Conservation (phyloP, 176 grass and related monocot species). For the Eleusine coracana region DNA sequence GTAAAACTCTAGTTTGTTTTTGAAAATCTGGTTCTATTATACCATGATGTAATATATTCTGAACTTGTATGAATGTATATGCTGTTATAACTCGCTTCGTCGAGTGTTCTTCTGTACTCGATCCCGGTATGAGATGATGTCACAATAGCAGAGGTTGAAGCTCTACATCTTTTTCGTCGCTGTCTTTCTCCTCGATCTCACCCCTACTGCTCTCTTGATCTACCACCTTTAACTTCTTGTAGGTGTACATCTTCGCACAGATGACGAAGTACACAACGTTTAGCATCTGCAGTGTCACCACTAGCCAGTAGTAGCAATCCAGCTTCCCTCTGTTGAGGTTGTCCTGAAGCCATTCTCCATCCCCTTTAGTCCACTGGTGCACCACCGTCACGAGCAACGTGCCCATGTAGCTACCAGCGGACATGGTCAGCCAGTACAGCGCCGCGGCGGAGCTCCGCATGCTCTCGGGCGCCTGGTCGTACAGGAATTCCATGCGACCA, state of each 20-base stretch:
- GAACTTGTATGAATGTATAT: too few relatives aligned
- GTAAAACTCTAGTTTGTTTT: too few relatives aligned
- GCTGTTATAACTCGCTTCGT: too few relatives aligned
- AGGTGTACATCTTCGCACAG: constrained; percentile 70
- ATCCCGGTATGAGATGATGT: too few relatives aligned
- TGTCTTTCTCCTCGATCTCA: background rate
- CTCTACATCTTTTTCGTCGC: constrained; percentile 3
- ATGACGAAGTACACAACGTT: constrained; percentile 70
- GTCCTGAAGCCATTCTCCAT: constrained; percentile 88
- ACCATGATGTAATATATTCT: too few relatives aligned
- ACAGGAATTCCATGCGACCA: constrained; percentile 81
- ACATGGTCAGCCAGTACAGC: constrained; percentile 76
- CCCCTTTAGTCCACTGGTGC: constrained; percentile 53
- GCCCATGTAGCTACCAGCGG: constrained; percentile 73
- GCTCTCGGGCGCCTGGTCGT: constrained; percentile 83
- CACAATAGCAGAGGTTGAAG: constrained; percentile 27
- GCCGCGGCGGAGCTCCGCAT: constrained; percentile 87
- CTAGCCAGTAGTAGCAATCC: constrained; percentile 83
- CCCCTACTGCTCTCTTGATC: background rate
- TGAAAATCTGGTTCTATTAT: too few relatives aligned
- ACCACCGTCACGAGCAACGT: constrained; percentile 73
- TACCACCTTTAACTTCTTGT: constrained; percentile 47
- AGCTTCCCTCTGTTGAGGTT: constrained; percentile 88
- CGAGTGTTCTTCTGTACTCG: too few relatives aligned
- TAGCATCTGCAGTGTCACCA: constrained; percentile 65